phyloP scores from a whole-genome alignment of 73 alveolate genomes.

The Urostyla sp. region DNA sequence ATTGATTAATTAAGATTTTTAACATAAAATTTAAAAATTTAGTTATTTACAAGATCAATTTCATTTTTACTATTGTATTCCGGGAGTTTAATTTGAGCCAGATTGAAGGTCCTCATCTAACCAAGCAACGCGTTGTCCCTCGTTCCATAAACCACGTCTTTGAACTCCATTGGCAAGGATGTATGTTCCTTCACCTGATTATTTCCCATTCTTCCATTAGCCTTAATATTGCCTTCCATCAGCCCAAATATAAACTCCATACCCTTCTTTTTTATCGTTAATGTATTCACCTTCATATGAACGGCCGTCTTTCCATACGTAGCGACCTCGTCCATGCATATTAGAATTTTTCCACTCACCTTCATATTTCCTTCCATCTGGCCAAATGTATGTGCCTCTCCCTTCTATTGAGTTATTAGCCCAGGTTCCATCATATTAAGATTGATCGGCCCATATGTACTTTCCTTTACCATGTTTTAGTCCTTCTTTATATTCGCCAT shows the following conservation, averaged over 20 bases:
- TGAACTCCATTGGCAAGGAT: slow-evolving; percentile 48
- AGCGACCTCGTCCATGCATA: slow-evolving; percentile 79
- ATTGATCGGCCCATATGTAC: slow-evolving; percentile 77
- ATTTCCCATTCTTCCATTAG: slow-evolving; percentile 77
- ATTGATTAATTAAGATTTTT: background rate
- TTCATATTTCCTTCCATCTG: slow-evolving; percentile 68
- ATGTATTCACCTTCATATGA: slow-evolving; percentile 69
- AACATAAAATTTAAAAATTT: background rate
- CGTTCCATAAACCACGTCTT: slow-evolving; percentile 40
- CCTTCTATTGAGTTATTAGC: slow-evolving; percentile 63
- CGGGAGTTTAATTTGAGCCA: background rate
- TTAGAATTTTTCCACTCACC: slow-evolving; percentile 73
- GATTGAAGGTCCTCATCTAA: slow-evolving; percentile 10
- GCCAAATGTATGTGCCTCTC: slow-evolving; percentile 68
- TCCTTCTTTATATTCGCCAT: slow-evolving; percentile 74
- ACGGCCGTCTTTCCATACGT: slow-evolving; percentile 71
- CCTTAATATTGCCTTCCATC: slow-evolving; percentile 70
- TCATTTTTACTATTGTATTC: background rate
- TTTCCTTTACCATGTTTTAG: slow-evolving; percentile 80
- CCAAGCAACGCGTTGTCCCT: slow-evolving; percentile 47
- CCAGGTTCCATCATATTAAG: slow-evolving; percentile 40
- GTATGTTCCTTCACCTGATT: slow-evolving; percentile 76
- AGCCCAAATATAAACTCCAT: slow-evolving; percentile 71
- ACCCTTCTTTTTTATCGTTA: slow-evolving; percentile 77
- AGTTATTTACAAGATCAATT: background rate